Evolutionary conservation across 176 grass and related monocot species (phyloP), one percentile per base, ranked within the genome.

Genomic region (Oryza coarctata): DNA sequence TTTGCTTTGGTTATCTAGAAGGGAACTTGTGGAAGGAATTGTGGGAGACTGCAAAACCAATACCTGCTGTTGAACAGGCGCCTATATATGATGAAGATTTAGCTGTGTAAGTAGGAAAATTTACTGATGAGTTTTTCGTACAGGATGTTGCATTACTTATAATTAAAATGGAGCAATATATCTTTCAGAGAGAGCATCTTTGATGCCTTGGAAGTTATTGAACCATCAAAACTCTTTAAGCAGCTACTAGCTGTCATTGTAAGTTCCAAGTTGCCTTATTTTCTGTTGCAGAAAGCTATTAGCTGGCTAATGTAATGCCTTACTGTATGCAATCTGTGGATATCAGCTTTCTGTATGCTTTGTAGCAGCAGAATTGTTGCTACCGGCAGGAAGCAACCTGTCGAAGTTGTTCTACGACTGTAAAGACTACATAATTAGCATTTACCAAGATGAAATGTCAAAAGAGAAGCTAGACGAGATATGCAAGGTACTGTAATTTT

Each of bases 61-160:
- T 94, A 72, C 92, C 95, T 63, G 92, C 90, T 83, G 90, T 95
- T 61, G 83, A 93, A 61, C 95, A 98, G 70, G 81, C 92, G 89
- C 95, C 95, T n/a, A 86, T 98, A 71, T 98, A 93, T 83, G 93
- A 98, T 90, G 95, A 98, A 84, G 90, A 98, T 93, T 87, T 98
- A 77, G 90, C 92, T 35, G 92, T 98, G 92, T 98, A 91, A 95
- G 95, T 89, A 70, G 68, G 52, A 85, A 70, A 44, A 65, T 26
- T 47, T 76, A 58, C 26, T 82, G 36, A 13, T 11, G 35, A 15
- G 6, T 90, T 82, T 57, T 31, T 82, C 9, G n/a, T n/a, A 5
- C 52, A 76, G 18, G 41, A 40, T 78, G 11, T 68, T n/a, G 22
- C 74, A 61, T 67, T 66, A 38, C 34, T 68, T 0, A 8, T 55